A percentile compares a stretch with the other conserved stretches of the same genome.
These are phyloP conservation scores for Neurospora sp. DNA, from an alignment of 495 filamentous ascomycete genomes.

Conservation along the genomic window DNA sequence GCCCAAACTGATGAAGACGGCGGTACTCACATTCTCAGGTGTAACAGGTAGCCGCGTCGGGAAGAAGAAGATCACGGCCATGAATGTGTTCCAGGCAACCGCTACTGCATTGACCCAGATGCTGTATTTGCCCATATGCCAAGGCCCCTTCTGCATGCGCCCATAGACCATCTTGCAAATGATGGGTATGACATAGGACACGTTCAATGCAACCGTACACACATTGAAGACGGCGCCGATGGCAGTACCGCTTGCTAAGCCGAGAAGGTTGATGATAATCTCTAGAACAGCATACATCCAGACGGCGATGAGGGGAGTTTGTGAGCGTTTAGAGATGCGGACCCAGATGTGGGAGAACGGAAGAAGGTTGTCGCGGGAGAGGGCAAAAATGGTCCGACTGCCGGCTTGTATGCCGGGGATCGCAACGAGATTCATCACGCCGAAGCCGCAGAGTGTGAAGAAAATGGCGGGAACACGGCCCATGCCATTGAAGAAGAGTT, in stretches of 20 bases:
- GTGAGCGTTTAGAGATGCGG: slow-evolving; percentile 41
- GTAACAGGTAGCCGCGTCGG: slow-evolving; percentile 46
- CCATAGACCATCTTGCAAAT: slow-evolving; percentile 49
- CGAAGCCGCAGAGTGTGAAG: slow-evolving; percentile 48
- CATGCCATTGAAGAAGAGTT: slow-evolving; percentile 53
- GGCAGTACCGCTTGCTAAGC: slow-evolving; percentile 49
- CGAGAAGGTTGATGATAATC: slow-evolving; percentile 53
- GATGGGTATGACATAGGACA: slow-evolving; percentile 52
- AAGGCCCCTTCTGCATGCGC: slow-evolving; percentile 49
- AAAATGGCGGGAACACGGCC: slow-evolving; percentile 48
- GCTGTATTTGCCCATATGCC: slow-evolving; percentile 44
- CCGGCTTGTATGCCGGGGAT: slow-evolving; percentile 53
- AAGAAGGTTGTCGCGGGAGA: slow-evolving; percentile 49
- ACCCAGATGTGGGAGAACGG: slow-evolving; percentile 46
- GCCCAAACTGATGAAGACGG: background rate
- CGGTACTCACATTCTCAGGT: slow-evolving; percentile 25
- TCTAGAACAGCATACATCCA: slow-evolving; percentile 48
- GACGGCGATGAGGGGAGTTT: slow-evolving; percentile 50
- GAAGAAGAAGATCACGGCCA: slow-evolving; percentile 50
- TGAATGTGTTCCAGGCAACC: slow-evolving; percentile 49
- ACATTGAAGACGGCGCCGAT: slow-evolving; percentile 55
- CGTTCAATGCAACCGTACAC: slow-evolving; percentile 53
- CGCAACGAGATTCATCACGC: slow-evolving; percentile 48
- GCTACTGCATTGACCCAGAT: slow-evolving; percentile 41
- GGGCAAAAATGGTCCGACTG: slow-evolving; percentile 52